phyloP scores from a whole-genome alignment of 169 alveolate genomes.

The Cryptosporidium ryanae region DNA sequence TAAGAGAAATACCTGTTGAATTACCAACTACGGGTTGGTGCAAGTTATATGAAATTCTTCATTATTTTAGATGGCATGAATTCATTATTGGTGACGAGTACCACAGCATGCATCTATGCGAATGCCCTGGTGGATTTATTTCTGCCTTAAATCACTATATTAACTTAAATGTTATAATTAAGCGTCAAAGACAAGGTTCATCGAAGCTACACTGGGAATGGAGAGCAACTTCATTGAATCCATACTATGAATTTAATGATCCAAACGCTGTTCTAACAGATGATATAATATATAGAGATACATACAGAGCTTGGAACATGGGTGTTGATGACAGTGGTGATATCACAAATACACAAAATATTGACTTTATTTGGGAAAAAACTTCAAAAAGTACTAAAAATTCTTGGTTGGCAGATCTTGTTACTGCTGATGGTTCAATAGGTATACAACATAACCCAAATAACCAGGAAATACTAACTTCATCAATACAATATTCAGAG shows the following conservation, averaged over 20 bases:
- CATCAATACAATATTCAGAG: conserved; percentile 81
- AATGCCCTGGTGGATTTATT: conserved; percentile 84
- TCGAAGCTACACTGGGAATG: conserved; percentile 78
- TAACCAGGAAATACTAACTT: conserved; percentile 80
- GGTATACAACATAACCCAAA: conserved; percentile 82
- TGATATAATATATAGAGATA: conserved; percentile 82
- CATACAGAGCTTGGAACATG: conserved; percentile 80
- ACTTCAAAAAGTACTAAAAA: conserved; percentile 67
- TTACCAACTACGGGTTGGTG: conserved; percentile 83
- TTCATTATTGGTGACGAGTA: conserved; percentile 76
- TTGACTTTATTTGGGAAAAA: conserved; percentile 82
- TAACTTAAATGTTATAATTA: conserved; percentile 76
- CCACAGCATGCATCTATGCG: conserved; percentile 80
- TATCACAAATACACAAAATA: conserved; percentile 77
- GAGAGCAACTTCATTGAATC: conserved; percentile 84
- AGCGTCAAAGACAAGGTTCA: conserved; percentile 46
- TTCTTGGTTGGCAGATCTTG: conserved; percentile 77
- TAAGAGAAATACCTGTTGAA: conserved; percentile 77
- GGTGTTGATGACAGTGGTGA: conserved; percentile 84
- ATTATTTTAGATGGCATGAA: conserved; percentile 79
- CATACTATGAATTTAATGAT: conserved; percentile 81
- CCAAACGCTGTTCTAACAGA: conserved; percentile 80
- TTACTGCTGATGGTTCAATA: conserved; percentile 84
- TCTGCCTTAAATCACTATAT: conserved; percentile 82
- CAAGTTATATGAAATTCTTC: conserved; percentile 81